phyloP scores from a whole-genome alignment of 2,329 filamentous ascomycete genomes.

The Alternaria infectoria region DNA sequence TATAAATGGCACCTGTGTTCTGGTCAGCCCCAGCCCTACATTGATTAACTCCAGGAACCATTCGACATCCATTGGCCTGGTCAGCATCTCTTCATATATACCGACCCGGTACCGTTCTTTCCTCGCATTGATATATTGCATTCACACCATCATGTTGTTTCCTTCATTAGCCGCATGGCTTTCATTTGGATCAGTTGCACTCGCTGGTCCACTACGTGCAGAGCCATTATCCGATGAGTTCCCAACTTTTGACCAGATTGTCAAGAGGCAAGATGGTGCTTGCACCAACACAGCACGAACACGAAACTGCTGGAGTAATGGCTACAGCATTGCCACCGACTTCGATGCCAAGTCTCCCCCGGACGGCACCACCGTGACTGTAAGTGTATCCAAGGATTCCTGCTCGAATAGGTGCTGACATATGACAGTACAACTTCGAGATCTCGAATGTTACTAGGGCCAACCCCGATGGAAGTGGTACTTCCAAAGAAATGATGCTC shows the following conservation, averaged over 20 bases:
- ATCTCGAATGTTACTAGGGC: constrained; percentile 50
- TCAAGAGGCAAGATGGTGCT: constrained; percentile 40
- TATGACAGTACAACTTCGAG: constrained; percentile 46
- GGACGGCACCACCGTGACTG: constrained; percentile 45
- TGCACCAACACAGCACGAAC: constrained; percentile 51
- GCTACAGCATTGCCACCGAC: constrained; percentile 54
- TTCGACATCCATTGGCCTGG: constrained; percentile 17
- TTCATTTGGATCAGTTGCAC: constrained; percentile 31
- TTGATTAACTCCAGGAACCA: constrained; percentile 10
- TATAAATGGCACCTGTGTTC: constrained; percentile 23
- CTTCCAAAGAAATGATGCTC: constrained; percentile 50
- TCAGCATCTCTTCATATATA: constrained; percentile 11
- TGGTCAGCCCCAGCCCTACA: constrained; percentile 8
- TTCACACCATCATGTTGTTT: constrained; percentile 32
- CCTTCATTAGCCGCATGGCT: constrained; percentile 32
- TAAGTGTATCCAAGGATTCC: constrained; percentile 8
- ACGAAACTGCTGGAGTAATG: constrained; percentile 52
- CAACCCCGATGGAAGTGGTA: constrained; percentile 49
- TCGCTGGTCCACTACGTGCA: constrained; percentile 33
- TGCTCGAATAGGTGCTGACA: constrained; percentile 3
- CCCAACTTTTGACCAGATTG: constrained; percentile 21
- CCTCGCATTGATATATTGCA: constrained; percentile 9
- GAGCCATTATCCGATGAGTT: constrained; percentile 14
- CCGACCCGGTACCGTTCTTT: constrained; percentile 7
- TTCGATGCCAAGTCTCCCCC: constrained; percentile 53